Base-by-base conservation (phyloP, 148 eudicot genomes). In the Rhododendron mucronatum region DNA sequence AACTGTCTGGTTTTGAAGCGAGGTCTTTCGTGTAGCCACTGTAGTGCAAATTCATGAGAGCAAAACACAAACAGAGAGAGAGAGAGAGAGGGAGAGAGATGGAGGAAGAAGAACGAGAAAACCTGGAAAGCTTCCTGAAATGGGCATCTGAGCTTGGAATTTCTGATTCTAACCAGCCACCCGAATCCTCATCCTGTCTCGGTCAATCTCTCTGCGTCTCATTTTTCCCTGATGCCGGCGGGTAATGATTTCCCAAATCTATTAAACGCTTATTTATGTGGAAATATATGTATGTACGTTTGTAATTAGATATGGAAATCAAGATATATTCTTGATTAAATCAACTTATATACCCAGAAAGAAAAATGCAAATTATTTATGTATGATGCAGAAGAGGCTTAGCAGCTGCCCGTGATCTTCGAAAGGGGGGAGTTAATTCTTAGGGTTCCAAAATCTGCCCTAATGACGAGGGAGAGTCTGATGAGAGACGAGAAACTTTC, bases 361-460 rank as follows among this genome's bases (percentile, higher is more conserved):
- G 45, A 79, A 26, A 78, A 30, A 0, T 75, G 14, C 78, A 14
- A 78, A 57, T 50, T 26, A 1, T 4, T 55, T 55, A 55, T 33
- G 7, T 35, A 33, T 84, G 57, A 41, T 90, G 89, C 89, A 96
- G 99, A 91, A 92, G 99, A 86, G 99, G 99, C 41, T 92, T 96
- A 84, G 98, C 88, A 10, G 96, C 99, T 41, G 92, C 77, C 2
- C 97, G 99, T 77, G 94, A 91, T 79, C 91, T 96, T 82, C 84
- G 86, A 12, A 94, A 90, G 89, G 99, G 99, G 99, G 30, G 99
- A 96, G 84, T 87, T 95, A 88, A 91, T 96, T 77, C 89, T 96
- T 8, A 96, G 93, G 88, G 99, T 93, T 26, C 99, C 98, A 1
- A 93, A 93, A 85, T 85, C 85, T 16, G 94, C 94, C 57, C 82